phyloP scores from a whole-genome alignment of 805 yeast species.

The Saccharomycopsis synnaedendra region DNA sequence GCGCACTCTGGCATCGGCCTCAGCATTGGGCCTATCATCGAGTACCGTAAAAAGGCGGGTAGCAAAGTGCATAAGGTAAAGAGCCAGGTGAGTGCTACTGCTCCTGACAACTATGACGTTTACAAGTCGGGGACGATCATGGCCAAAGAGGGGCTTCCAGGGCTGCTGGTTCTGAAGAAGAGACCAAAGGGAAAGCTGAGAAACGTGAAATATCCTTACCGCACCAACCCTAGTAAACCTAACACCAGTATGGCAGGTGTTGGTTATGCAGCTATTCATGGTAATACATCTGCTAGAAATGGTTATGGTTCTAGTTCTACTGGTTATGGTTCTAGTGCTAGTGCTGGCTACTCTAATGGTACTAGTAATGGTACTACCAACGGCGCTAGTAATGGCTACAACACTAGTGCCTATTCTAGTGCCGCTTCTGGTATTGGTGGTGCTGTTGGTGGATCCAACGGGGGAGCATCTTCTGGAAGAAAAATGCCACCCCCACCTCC shows the following conservation, averaged over 20 bases:
- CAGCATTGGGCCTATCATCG: constrained; percentile 57
- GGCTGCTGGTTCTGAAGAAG: constrained; percentile 55
- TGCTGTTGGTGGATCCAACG: too few species aligned
- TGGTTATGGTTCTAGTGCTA: neutral
- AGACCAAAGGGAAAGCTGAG: constrained; percentile 52
- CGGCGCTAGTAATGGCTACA: neutral
- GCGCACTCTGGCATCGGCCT: constrained; percentile 48
- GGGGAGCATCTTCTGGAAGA: neutral
- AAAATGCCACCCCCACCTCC: constrained; percentile 5
- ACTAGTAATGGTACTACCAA: neutral
- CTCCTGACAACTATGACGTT: constrained; percentile 55
- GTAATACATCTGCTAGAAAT: constrained; percentile 14
- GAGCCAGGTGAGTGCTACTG: constrained; percentile 47
- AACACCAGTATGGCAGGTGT: constrained; percentile 12
- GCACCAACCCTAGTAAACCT: constrained; percentile 11
- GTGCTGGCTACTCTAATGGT: neutral
- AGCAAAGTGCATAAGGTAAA: constrained; percentile 62
- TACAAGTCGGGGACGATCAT: constrained; percentile 85
- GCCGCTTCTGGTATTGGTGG: too few species aligned
- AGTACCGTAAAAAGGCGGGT: constrained; percentile 87
- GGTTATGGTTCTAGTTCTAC: neutral
- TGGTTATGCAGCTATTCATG: constrained; percentile 7
- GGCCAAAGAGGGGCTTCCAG: constrained; percentile 71
- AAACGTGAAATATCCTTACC: constrained; percentile 17
- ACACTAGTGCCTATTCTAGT: too few species aligned